A percentile compares a stretch with the other conserved stretches of the same genome.
Conservation (phyloP, 306 rosid genomes). For the Cotoneaster glaucophyllus region DNA sequence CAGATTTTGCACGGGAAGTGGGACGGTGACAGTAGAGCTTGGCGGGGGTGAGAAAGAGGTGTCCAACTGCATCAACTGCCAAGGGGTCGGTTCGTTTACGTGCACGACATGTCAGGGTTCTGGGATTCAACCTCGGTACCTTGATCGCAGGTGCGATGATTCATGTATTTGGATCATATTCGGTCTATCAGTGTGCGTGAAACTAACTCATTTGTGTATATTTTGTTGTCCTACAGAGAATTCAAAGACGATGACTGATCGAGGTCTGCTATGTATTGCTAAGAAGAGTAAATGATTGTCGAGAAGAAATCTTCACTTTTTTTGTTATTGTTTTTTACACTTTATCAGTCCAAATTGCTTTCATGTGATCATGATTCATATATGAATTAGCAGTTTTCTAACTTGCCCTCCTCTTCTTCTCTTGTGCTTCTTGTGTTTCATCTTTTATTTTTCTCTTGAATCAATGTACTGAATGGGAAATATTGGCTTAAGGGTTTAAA, state of each 20-base stretch:
- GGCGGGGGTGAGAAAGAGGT: conserved; percentile 78
- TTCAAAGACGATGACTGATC: conserved; percentile 83
- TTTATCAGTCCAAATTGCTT: too few species aligned
- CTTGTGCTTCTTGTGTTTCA: too few species aligned
- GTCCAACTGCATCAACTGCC: conserved; percentile 85
- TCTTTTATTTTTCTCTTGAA: too few species aligned
- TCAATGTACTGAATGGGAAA: too few species aligned
- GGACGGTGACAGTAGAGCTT: conserved; percentile 63
- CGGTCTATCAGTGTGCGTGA: background rate
- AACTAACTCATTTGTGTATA: background rate
- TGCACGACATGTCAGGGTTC: conserved; percentile 98
- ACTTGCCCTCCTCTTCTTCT: too few species aligned
- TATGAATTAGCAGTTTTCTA: too few species aligned
- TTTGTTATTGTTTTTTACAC: too few species aligned
- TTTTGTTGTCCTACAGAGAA: conserved; percentile 52
- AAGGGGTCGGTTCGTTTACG: conserved; percentile 73
- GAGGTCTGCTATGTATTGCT: too few species aligned
- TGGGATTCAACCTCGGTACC: conserved; percentile 98
- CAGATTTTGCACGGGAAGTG: conserved; percentile 80
- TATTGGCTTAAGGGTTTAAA: too few species aligned
- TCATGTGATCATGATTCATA: too few species aligned
- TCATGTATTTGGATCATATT: background rate
- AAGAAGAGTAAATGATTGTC: too few species aligned
- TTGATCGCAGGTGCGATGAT: conserved; percentile 68
- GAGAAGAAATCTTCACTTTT: too few species aligned